Evolutionary conservation across 2,329 filamentous ascomycete species (phyloP).

Genomic region (Cercospora sp.): DNA sequence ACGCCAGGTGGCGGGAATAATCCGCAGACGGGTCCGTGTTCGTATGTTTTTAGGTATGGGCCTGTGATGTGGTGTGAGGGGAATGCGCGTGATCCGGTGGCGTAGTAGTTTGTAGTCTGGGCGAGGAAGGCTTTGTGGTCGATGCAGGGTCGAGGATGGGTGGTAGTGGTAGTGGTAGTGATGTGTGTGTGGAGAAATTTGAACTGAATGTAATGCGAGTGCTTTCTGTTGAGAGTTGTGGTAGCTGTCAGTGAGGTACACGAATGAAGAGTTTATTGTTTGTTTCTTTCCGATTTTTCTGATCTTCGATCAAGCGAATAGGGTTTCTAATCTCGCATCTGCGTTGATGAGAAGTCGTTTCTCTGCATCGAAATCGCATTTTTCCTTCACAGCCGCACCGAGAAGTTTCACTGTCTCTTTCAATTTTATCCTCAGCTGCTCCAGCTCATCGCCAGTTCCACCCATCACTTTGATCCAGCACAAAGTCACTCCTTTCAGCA

Average conservation of each 20-base stretch:
- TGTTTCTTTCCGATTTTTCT: neutral
- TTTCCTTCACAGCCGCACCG: conserved; percentile 26
- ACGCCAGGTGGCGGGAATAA: neutral
- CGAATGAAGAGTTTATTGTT: neutral
- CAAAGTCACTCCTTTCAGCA: conserved; percentile 59
- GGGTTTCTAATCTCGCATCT: conserved; percentile 32
- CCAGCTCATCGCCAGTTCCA: neutral
- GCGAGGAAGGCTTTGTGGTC: neutral
- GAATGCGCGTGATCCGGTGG: neutral
- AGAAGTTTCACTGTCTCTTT: conserved; percentile 33
- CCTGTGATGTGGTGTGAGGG: conserved; percentile 6
- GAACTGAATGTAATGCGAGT: neutral
- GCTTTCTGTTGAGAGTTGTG: neutral
- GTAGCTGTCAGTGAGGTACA: neutral
- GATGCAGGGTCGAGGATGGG: neutral
- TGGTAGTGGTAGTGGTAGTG: neutral
- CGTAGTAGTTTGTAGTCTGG: neutral
- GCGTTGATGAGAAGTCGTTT: conserved; percentile 30
- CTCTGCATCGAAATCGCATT: conserved; percentile 34
- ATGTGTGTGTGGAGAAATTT: neutral
- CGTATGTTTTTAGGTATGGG: neutral
- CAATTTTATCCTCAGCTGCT: conserved; percentile 23
- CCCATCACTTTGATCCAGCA: conserved; percentile 39
- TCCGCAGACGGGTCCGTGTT: neutral
- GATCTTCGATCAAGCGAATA: conserved; percentile 25